Evolutionary conservation across 208 protist species (phyloP).

Genomic region (Leishmania braziliensis): DNA sequence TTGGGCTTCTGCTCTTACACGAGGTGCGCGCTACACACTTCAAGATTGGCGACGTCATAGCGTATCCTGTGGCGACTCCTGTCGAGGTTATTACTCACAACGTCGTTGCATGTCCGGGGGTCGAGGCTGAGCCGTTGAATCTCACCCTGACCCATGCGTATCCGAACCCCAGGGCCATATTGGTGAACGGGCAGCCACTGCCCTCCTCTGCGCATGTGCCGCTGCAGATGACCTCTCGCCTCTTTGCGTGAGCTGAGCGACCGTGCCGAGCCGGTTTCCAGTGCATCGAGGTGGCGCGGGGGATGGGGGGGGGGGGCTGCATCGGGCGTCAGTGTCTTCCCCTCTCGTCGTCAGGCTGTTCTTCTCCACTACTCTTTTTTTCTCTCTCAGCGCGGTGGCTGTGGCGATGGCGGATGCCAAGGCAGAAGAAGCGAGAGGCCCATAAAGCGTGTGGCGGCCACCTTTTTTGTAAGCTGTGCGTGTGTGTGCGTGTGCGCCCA

Average conservation of each 20-base stretch:
- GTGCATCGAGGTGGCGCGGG: neutral
- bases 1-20: slow-evolving; percentile 64
- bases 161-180: slow-evolving; percentile 41
- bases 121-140: slow-evolving; percentile 34
- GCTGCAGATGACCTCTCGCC: slow-evolving; percentile 70
- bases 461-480: neutral
- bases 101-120: slow-evolving; percentile 48
- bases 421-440: neutral
- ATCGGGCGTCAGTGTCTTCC: neutral
- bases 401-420: too few relatives aligned
- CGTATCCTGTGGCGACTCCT: slow-evolving; percentile 33
- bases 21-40: slow-evolving; percentile 49
- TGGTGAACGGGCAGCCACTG: slow-evolving; percentile 68
- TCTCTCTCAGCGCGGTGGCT: neutral
- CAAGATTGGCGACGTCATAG: slow-evolving; percentile 66
- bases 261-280: neutral
- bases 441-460: neutral
- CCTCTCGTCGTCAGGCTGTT: neutral
- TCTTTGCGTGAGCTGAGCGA: slow-evolving; percentile 57
- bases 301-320: neutral
- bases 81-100: slow-evolving; percentile 43
- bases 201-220: slow-evolving; percentile 40
- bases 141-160: slow-evolving; percentile 53
- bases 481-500: neutral
- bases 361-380: neutral